Base-by-base conservation (phyloP, 1,284 basidiomycete genomes). In the Takashimella tepidaria region DNA sequence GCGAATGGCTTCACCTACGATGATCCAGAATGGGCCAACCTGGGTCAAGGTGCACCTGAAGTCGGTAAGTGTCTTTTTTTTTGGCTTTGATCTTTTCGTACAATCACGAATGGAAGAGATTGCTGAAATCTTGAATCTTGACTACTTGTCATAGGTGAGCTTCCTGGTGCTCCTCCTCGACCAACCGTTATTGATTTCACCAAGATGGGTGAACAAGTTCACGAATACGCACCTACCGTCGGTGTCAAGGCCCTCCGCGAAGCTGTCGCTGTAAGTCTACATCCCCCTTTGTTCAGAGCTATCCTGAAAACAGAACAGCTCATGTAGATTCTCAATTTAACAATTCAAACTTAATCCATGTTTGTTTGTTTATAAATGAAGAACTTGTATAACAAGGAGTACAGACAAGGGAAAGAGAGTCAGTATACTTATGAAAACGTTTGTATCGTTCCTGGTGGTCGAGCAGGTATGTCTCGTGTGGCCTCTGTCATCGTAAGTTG, bases 151-250 rank as follows among this genome's bases (percentile, higher is more conserved):
- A 8, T 59, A 21, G 92, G 91, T 0, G 82, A 83, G 10, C 85
- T 97, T 55, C 88, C 88, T 1, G 82, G 84, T 47, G 87, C 85
- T 2, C 81, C 83, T 0, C 74, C 81, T 21, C 84, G 89, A 40
- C 86, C 86, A 1, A 79, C 80, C 3, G 77, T 78, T 4, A 75
- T 79, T 51, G 73, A 78, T 47, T 81, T 95, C 53, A 74, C 80
- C 26, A 68, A 87, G 47, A 83, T 85, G 23, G 73, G 71, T 21
- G 68, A 82, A 21, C 88, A 89, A 69, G 86, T 89, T 41, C 80
- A 92, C 66, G 90, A 95, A 75, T 96, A 96, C 66, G 92, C 89
- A 1, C 92, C 93, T 0, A 95, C 92, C 2, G 89, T 90, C 1
- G 92, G 92, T 49, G 85, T 92, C 45, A 91, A 87, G 79, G 86